Evolutionary conservation across 345 rosid species (phyloP).

Genomic region (Geranium brycei): DNA sequence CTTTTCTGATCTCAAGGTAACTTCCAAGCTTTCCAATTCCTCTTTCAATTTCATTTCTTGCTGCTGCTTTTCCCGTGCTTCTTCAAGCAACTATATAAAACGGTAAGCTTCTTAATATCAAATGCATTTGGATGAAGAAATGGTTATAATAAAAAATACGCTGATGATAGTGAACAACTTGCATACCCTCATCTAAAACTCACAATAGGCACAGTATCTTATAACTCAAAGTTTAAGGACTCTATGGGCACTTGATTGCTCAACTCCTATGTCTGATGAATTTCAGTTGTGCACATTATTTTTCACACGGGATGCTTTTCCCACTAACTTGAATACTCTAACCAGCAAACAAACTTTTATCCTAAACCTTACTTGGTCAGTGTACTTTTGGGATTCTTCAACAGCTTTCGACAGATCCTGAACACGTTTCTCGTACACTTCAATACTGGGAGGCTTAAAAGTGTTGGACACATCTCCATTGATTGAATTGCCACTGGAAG

Average conservation of each 20-base stretch:
- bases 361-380: constrained; percentile 37
- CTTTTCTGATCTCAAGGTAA: constrained; percentile 48
- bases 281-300: no score
- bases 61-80: constrained; percentile 49
- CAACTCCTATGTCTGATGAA: no score
- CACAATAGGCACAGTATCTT: no score
- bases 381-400: constrained; percentile 67
- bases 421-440: constrained; percentile 57
- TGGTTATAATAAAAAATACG: neutral
- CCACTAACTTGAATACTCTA: no score
- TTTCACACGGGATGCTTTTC: no score
- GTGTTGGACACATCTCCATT: constrained; percentile 62
- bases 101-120: constrained; percentile 11
- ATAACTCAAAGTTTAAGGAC: neutral
- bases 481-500: constrained; percentile 40
- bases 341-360: no score
- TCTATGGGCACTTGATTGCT: neutral
- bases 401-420: constrained; percentile 65
- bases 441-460: constrained; percentile 45
- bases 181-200: no score
- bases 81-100: constrained; percentile 43
- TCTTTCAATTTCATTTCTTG: constrained; percentile 52
- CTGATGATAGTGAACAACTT: no score
- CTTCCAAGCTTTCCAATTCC: constrained; percentile 51
- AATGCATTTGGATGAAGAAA: neutral